Evolutionary conservation across 169 alveolate genomes (phyloP).

Genomic region (Cryptosporidium meleagridis): DNA sequence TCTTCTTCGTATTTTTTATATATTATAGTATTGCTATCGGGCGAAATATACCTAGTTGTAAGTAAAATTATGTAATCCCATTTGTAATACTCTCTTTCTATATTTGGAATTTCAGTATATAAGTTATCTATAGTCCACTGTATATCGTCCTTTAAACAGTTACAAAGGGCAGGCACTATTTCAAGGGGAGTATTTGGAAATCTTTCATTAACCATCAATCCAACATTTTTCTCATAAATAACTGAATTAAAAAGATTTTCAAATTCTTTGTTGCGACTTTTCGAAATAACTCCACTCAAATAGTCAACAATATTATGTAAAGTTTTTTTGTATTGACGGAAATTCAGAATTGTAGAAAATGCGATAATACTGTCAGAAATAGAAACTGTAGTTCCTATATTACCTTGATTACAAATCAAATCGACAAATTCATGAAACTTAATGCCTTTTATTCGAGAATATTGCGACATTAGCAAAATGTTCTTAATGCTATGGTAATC

Average conservation of each 20-base stretch:
- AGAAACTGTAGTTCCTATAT: slow-evolving; percentile 64
- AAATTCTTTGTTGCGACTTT: not conserved
- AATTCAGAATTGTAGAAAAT: slow-evolving; percentile 45
- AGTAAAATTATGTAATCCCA: slow-evolving; percentile 61
- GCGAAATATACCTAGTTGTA: slow-evolving; percentile 21
- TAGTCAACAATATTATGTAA: slow-evolving; percentile 6
- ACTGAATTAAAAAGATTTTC: slow-evolving; percentile 33
- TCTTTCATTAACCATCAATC: slow-evolving; percentile 47
- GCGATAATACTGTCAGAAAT: slow-evolving; percentile 49
- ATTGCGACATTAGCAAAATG: slow-evolving; percentile 30
- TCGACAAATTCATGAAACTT: slow-evolving; percentile 61
- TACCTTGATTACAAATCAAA: slow-evolving; percentile 68
- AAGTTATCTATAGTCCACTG: slow-evolving; percentile 54
- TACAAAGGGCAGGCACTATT: slow-evolving; percentile 48
- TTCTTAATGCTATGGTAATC: slow-evolving; percentile 58
- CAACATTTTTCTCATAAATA: slow-evolving; percentile 43
- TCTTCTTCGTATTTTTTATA: slow-evolving; percentile 61
- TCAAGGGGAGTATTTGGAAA: slow-evolving; percentile 39
- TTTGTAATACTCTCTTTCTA: slow-evolving; percentile 38
- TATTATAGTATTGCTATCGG: not conserved
- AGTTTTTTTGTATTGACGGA: slow-evolving; percentile 32
- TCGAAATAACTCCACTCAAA: not conserved
- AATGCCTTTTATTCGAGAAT: slow-evolving; percentile 15
- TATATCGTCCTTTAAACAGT: slow-evolving; percentile 31
- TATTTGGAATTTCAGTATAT: slow-evolving; percentile 17